Percentiles rank a stretch among this genome's conserved stretches.
These are phyloP conservation scores for Echinosophora koreensis DNA, from an alignment of 306 rosid species.

Conservation along the genomic window DNA sequence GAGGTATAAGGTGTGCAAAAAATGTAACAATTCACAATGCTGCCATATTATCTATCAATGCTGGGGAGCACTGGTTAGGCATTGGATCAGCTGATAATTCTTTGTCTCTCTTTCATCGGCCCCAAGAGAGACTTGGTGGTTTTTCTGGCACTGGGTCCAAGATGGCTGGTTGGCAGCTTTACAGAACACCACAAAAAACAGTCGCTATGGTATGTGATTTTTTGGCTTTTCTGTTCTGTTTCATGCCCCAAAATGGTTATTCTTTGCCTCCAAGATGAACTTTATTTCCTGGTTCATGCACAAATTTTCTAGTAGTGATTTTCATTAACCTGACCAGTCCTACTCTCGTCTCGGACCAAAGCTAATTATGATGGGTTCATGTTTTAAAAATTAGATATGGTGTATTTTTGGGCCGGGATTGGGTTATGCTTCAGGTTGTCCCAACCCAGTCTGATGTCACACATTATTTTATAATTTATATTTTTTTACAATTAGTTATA, in stretches of 20 bases:
- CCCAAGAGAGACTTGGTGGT: slow-evolving; percentile 96
- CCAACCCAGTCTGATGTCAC: too few relatives aligned
- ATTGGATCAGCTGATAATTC: slow-evolving; percentile 99
- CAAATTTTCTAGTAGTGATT: slow-evolving; percentile 2
- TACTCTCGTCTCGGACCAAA: too few relatives aligned
- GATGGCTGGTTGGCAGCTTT: slow-evolving; percentile 96
- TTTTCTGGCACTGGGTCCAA: slow-evolving; percentile 78
- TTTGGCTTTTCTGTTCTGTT: slow-evolving; percentile 25
- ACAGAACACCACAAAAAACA: slow-evolving; percentile 93
- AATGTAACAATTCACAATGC: slow-evolving; percentile 87
- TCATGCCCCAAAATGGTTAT: slow-evolving; percentile 25
- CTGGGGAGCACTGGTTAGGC: slow-evolving; percentile 99
- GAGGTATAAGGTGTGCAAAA: slow-evolving; percentile 86
- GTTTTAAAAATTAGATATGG: too few relatives aligned
- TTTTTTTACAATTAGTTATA: too few relatives aligned
- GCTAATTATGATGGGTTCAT: too few relatives aligned
- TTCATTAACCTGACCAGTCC: too few relatives aligned
- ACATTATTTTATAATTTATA: too few relatives aligned
- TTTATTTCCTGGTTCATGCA: slow-evolving; percentile 3
- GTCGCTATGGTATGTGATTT: slow-evolving; percentile 78
- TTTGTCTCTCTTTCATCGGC: slow-evolving; percentile 94
- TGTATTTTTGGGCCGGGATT: too few relatives aligned
- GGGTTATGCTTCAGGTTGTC: too few relatives aligned
- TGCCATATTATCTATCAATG: slow-evolving; percentile 87
- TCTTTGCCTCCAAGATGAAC: slow-evolving; percentile 30